A percentile compares a stretch with the other conserved stretches of the same genome.
Evolutionary conservation across 805 yeast species (phyloP).

Genomic region (Metschnikowia borealis): DNA sequence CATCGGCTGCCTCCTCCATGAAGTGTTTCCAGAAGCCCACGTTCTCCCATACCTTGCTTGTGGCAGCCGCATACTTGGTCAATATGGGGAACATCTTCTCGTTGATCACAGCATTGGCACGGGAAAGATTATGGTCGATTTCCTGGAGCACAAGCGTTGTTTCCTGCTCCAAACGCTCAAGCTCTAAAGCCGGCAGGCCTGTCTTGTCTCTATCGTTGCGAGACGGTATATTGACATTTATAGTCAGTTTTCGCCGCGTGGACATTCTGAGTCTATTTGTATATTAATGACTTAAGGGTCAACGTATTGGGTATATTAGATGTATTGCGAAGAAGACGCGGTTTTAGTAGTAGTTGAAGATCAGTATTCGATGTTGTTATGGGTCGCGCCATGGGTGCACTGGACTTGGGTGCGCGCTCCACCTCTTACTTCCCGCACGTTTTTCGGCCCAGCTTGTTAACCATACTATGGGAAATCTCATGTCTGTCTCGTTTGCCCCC

Average conservation of each 20-base stretch:
- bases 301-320: too few species aligned
- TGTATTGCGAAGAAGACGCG: too few species aligned
- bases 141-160: constrained; percentile 74
- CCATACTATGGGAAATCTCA: constrained; percentile 37
- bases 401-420: neutral
- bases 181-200: constrained; percentile 25
- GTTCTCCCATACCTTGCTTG: constrained; percentile 60
- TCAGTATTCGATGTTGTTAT: neutral
- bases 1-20: constrained; percentile 71
- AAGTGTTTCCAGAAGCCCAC: constrained; percentile 74
- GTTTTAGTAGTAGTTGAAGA: neutral
- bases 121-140: constrained; percentile 69
- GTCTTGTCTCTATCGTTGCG: constrained; percentile 10
- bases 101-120: constrained; percentile 63
- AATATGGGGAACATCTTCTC: constrained; percentile 67
- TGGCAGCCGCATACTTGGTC: constrained; percentile 52
- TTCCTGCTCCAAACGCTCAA: constrained; percentile 72
- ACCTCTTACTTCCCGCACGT: neutral
- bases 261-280: constrained; percentile 4
- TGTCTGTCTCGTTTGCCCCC: constrained; percentile 84
- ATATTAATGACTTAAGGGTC: too few species aligned
- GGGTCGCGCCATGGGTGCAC: neutral
- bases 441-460: neutral
- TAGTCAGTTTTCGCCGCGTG: constrained; percentile 15
- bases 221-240: constrained; percentile 8